Percentiles rank a stretch among this genome's conserved stretches.
Conservation (phyloP, 2,329 filamentous ascomycete genomes). For the Dactylellina haptotyla region DNA sequence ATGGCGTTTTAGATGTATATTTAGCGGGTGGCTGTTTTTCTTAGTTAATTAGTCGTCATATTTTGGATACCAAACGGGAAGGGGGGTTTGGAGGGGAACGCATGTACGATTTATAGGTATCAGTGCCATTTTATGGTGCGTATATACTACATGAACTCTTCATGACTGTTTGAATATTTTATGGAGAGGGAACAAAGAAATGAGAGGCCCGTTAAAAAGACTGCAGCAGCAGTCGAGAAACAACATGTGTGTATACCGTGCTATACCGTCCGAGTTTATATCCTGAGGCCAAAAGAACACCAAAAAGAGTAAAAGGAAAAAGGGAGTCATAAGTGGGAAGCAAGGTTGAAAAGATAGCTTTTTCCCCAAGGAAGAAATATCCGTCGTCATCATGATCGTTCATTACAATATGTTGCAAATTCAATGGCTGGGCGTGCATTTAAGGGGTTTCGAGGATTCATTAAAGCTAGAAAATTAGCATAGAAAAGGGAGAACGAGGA, state of each 20-base stretch:
- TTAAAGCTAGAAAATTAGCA: too few relatives aligned
- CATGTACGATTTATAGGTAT: background rate
- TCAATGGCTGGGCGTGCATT: too few relatives aligned
- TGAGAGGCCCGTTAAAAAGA: background rate
- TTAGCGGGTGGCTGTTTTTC: background rate
- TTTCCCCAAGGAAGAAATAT: constrained; percentile 7
- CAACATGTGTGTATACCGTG: constrained; percentile 8
- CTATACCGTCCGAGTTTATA: background rate
- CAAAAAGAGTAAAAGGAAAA: constrained; percentile 5
- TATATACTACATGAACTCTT: too few relatives aligned
- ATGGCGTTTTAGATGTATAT: background rate
- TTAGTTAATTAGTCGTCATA: background rate
- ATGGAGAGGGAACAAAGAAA: background rate
- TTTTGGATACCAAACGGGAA: background rate
- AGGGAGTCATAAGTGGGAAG: background rate
- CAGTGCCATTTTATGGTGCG: too few relatives aligned
- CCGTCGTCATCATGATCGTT: too few relatives aligned
- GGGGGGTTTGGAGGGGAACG: background rate
- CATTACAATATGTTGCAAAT: too few relatives aligned
- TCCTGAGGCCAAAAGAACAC: background rate
- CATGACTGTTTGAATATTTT: too few relatives aligned
- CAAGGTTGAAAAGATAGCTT: background rate
- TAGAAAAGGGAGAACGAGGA: too few relatives aligned
- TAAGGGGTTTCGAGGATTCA: too few relatives aligned
- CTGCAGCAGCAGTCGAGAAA: background rate